phyloP scores from a whole-genome alignment of 23 red algal genomes.

The Agarophyton chilense region DNA sequence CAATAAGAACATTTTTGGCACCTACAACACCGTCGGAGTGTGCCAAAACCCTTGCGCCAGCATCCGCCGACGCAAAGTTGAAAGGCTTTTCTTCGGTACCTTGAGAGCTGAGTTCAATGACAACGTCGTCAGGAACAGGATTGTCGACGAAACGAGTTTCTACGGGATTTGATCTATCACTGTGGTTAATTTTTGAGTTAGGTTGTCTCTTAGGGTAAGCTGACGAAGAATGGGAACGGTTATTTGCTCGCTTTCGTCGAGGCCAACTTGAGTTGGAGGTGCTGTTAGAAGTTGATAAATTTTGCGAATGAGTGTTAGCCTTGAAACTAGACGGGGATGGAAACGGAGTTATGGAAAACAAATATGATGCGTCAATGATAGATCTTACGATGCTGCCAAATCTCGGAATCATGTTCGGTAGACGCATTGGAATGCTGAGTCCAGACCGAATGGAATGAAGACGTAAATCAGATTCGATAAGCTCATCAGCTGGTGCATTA shows the following conservation, averaged over 20 bases:
- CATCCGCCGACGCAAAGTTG: constrained; percentile 86
- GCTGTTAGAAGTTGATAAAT: constrained; percentile 6
- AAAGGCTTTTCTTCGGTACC: constrained; percentile 58
- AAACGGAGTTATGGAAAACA: neutral
- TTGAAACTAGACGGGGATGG: neutral
- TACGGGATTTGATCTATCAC: neutral
- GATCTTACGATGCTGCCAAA: constrained; percentile 13
- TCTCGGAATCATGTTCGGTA: neutral
- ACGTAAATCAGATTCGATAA: neutral
- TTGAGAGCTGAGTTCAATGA: neutral
- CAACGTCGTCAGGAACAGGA: neutral
- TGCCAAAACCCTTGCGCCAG: constrained; percentile 80
- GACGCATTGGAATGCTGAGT: neutral
- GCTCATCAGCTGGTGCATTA: neutral
- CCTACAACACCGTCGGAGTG: constrained; percentile 61
- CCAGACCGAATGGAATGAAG: neutral
- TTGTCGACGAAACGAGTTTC: neutral
- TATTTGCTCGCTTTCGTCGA: neutral
- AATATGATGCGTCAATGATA: constrained; percentile 3
- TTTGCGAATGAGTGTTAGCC: neutral
- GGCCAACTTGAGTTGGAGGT: neutral
- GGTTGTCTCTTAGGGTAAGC: neutral
- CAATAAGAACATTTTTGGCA: constrained; percentile 70
- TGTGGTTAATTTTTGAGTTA: constrained; percentile 10
- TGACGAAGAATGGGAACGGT: neutral